Base-by-base conservation (phyloP, 2,329 filamentous ascomycete species). In the Colletotrichum melonis region DNA sequence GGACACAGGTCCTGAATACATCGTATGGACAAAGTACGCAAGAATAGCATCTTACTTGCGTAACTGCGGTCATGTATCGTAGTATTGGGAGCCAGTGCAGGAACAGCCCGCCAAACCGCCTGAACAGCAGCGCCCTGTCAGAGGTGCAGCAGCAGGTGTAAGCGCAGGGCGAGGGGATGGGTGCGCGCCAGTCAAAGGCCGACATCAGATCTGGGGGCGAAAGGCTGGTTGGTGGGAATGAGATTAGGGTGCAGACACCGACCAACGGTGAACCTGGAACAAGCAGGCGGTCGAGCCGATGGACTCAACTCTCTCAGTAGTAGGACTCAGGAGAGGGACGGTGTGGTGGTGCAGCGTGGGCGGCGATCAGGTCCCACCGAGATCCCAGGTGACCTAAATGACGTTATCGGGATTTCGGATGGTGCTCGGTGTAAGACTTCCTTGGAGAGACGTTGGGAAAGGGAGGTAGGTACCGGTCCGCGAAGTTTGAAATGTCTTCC, bases 341-440 rank as follows among this genome's bases (percentile, higher is more conserved):
- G 60, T 49, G 30, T 28, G 52, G 62, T 7, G 28, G 19, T 56
- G 66, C 42, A 22, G 42, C 19, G 67, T 69, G 66, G 70, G 67
- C 67, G 67, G 70, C 70, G 70, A 73, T 73, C 67, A 73, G 70
- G 67, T 73, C 70, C 70, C 70, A 60, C 66, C 46, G 46, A 73
- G 70, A 73, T 70, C 71, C 67, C 71, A 73, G 60, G 71, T 73
- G 71, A 73, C 71, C 67, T 64, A 26, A 63, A 73, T 73, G 71
- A 73, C 67, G 71, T 73, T 73, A 70, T 73, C 71, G 71, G 67
- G 67, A 73, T 62, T 66, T 66, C 67, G 67, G 71, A 70, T 73
- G 67, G 67, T 73, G 67, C 56, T 69, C 71, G 67, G 71, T 65
- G 67, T 73, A 49, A 73, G 71, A 65, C 71, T 24, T 32, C 38